phyloP scores from a whole-genome alignment of 2,329 filamentous ascomycete genomes.

The Coniella lustricola region DNA sequence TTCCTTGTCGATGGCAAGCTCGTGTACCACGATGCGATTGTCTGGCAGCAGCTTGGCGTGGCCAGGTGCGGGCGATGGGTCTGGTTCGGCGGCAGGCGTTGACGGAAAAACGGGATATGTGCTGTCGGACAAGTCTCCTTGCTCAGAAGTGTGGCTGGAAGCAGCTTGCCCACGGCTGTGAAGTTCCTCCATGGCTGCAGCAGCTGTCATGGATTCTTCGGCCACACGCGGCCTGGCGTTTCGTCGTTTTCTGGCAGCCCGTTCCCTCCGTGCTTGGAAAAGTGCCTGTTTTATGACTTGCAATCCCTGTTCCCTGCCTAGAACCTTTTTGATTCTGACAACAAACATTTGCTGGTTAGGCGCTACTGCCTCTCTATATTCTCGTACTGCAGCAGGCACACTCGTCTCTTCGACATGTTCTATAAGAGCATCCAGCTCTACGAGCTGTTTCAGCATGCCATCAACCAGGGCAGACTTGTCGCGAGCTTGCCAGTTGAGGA shows the following conservation, averaged over 20 bases:
- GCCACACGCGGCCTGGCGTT: constrained; percentile 63
- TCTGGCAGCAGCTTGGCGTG: constrained; percentile 49
- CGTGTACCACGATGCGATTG: constrained; percentile 70
- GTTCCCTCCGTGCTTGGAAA: constrained; percentile 50
- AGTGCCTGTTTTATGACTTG: constrained; percentile 68
- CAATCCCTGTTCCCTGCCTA: constrained; percentile 62
- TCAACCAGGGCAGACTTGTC: constrained; percentile 73
- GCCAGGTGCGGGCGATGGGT: constrained; percentile 1
- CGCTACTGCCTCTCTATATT: constrained; percentile 74
- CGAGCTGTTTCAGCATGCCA: constrained; percentile 80
- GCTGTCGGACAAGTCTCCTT: constrained; percentile 32
- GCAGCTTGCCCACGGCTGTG: constrained; percentile 23
- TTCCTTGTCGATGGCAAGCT: constrained; percentile 71
- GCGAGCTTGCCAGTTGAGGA: constrained; percentile 76
- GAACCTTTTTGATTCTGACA: constrained; percentile 71
- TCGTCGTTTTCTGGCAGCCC: constrained; percentile 48
- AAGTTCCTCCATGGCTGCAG: constrained; percentile 33
- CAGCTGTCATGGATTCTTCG: constrained; percentile 33
- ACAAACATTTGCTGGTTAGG: constrained; percentile 76
- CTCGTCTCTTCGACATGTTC: constrained; percentile 75
- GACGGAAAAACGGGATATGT: constrained; percentile 49
- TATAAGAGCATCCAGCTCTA: constrained; percentile 76
- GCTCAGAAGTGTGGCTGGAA: not conserved
- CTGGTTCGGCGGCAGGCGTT: constrained; percentile 24
- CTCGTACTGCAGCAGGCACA: constrained; percentile 62